These are phyloP conservation scores for Colletotrichum liaoningense DNA, from an alignment of 2,329 filamentous ascomycete species.

Conservation along the genomic window DNA sequence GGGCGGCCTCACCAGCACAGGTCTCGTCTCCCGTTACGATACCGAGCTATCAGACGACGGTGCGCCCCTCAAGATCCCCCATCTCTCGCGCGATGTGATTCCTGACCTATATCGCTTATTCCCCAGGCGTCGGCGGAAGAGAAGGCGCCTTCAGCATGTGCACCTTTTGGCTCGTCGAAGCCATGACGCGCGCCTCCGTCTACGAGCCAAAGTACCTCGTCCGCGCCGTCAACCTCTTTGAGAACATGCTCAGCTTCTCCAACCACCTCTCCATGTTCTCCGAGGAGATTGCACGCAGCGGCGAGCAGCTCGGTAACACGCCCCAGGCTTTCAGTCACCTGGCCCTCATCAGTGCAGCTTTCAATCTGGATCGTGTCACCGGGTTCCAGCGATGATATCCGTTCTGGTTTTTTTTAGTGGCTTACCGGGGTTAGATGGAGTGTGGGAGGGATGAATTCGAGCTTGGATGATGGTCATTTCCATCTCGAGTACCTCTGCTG, in stretches of 20 bases:
- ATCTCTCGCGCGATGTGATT: not conserved
- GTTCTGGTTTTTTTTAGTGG: too few species aligned
- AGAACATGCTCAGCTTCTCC: slow-evolving; percentile 81
- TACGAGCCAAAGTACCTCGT: slow-evolving; percentile 74
- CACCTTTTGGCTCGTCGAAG: slow-evolving; percentile 86
- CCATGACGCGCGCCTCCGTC: slow-evolving; percentile 74
- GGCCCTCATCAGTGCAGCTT: slow-evolving; percentile 80
- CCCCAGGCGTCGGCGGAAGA: slow-evolving; percentile 74
- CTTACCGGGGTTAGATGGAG: too few species aligned
- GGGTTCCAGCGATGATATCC: slow-evolving; percentile 39
- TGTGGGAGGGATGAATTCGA: too few species aligned
- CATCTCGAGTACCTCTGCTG: too few species aligned
- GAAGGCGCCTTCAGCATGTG: slow-evolving; percentile 86
- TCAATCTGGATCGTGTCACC: slow-evolving; percentile 74
- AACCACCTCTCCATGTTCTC: slow-evolving; percentile 85
- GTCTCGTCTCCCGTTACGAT: slow-evolving; percentile 81
- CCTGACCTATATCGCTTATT: too few species aligned
- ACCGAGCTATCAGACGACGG: slow-evolving; percentile 76
- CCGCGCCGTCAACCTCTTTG: slow-evolving; percentile 76
- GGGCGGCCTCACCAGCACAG: slow-evolving; percentile 79
- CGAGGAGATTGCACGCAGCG: slow-evolving; percentile 79
- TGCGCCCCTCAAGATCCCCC: slow-evolving; percentile 45
- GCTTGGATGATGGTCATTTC: too few species aligned
- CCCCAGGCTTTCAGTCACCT: slow-evolving; percentile 84
- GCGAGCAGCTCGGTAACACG: slow-evolving; percentile 83